A percentile compares a stretch with the other conserved stretches of the same genome.
phyloP scores from a whole-genome alignment of 163 green algal species.

The Chlamydomonas reinhardtii region DNA sequence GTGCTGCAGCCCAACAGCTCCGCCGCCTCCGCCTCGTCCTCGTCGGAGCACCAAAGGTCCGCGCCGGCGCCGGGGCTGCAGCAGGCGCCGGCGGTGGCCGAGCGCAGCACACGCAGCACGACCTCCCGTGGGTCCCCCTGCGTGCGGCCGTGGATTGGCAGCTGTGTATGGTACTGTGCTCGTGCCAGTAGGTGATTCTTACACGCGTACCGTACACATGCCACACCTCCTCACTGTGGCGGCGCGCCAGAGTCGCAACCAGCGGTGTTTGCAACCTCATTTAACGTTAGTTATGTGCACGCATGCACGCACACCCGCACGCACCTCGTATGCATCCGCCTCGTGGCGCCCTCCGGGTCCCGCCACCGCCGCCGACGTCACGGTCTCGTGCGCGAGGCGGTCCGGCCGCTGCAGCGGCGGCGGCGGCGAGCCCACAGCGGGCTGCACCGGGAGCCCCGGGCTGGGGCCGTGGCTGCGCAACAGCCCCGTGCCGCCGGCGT shows the following conservation, averaged over 20 bases:
- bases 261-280: too few relatives aligned
- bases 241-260: too few relatives aligned
- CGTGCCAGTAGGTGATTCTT: too few relatives aligned
- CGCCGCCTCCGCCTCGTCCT: too few relatives aligned
- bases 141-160: too few relatives aligned
- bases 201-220: too few relatives aligned
- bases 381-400: background rate
- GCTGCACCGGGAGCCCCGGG: background rate
- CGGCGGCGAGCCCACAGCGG: background rate
- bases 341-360: too few relatives aligned
- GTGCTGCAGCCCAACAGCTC: background rate
- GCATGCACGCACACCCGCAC: too few relatives aligned
- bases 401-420: constrained; percentile 31
- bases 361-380: background rate
- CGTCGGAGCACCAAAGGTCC: background rate
- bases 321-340: too few relatives aligned
- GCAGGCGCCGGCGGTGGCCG: background rate
- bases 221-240: too few relatives aligned
- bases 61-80: background rate
- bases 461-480: constrained; percentile 12
- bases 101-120: background rate
- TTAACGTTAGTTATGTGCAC: too few relatives aligned
- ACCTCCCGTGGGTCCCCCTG: constrained; percentile 31
- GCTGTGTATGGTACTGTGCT: too few relatives aligned
- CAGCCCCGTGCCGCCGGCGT: background rate